Conservation (phyloP, 495 filamentous ascomycete genomes). For the Podospora pseudopauciseta region DNA sequence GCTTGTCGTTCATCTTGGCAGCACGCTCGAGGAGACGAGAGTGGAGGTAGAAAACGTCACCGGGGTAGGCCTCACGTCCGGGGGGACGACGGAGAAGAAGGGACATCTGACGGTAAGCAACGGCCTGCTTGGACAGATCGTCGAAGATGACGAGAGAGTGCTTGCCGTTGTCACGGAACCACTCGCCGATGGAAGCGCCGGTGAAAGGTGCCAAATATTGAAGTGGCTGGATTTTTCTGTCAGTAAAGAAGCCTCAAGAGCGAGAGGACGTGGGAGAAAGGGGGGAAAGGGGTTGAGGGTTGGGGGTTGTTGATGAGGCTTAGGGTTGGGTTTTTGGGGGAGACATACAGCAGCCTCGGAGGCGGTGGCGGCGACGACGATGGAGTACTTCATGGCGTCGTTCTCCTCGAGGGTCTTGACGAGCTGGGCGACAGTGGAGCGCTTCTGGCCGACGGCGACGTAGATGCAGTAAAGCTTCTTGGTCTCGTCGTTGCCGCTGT, state of each 20-base stretch:
- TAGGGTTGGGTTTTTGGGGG: background rate
- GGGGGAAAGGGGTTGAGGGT: background rate
- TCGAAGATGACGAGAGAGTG: constrained; percentile 94
- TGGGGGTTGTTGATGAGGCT: background rate
- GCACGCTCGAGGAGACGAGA: constrained; percentile 99
- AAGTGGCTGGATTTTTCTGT: constrained; percentile 43
- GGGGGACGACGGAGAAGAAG: constrained; percentile 97
- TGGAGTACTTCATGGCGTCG: constrained; percentile 98
- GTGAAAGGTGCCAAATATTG: constrained; percentile 98
- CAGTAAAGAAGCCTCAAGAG: too few relatives aligned
- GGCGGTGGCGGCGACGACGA: constrained; percentile 93
- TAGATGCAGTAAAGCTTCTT: constrained; percentile 99
- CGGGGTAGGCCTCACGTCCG: constrained; percentile 99
- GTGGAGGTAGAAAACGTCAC: constrained; percentile 99
- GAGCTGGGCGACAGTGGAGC: constrained; percentile 97
- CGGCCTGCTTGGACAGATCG: constrained; percentile 98
- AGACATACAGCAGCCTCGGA: constrained; percentile 77
- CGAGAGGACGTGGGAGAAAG: background rate
- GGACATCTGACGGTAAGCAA: constrained; percentile 99
- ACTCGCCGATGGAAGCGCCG: constrained; percentile 50
- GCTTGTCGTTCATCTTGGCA: constrained; percentile 97
- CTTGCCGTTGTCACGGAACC: constrained; percentile 87
- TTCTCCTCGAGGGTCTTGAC: constrained; percentile 99
- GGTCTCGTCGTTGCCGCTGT: constrained; percentile 77
- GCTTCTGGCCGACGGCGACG: constrained; percentile 98